A percentile compares a stretch with the other conserved stretches of the same genome.
Conservation (phyloP, 2,329 filamentous ascomycete species). For the Dichotomopilus funicola region DNA sequence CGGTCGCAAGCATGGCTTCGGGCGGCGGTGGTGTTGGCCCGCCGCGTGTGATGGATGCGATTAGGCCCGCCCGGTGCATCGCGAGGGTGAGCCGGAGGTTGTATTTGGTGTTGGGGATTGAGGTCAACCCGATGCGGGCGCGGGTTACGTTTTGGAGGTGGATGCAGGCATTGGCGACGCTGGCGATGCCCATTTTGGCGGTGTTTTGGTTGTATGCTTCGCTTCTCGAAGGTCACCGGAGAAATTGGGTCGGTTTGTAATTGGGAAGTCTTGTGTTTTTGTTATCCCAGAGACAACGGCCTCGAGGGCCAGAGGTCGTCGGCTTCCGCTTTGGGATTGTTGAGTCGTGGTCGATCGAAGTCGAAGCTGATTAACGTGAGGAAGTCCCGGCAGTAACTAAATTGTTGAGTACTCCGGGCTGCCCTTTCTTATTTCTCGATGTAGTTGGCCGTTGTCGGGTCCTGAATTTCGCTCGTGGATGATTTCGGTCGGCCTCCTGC, state of each 20-base stretch:
- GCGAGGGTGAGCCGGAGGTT: constrained; percentile 70
- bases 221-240: background rate
- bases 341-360: background rate
- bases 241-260: background rate
- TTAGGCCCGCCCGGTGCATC: constrained; percentile 75
- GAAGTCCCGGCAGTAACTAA: too few species aligned
- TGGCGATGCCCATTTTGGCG: constrained; percentile 47
- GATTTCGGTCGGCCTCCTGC: constrained; percentile 9
- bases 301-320: background rate
- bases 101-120: constrained; percentile 71
- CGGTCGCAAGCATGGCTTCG: constrained; percentile 37
- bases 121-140: constrained; percentile 78
- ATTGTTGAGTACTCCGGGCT: too few species aligned
- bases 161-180: constrained; percentile 75
- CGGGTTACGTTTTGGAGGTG: constrained; percentile 85
- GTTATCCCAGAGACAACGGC: background rate
- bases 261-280: too few species aligned
- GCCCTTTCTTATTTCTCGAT: background rate
- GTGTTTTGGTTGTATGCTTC: constrained; percentile 6
- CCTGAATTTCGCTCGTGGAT: background rate
- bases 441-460: constrained; percentile 2
- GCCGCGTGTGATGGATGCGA: constrained; percentile 69
- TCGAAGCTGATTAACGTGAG: too few species aligned
- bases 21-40: constrained; percentile 51
- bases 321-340: too few species aligned